Percentiles rank a stretch among this genome's conserved stretches.
phyloP scores from a whole-genome alignment of 2,329 filamentous ascomycete species.

The Ceratocystis huliohia region DNA sequence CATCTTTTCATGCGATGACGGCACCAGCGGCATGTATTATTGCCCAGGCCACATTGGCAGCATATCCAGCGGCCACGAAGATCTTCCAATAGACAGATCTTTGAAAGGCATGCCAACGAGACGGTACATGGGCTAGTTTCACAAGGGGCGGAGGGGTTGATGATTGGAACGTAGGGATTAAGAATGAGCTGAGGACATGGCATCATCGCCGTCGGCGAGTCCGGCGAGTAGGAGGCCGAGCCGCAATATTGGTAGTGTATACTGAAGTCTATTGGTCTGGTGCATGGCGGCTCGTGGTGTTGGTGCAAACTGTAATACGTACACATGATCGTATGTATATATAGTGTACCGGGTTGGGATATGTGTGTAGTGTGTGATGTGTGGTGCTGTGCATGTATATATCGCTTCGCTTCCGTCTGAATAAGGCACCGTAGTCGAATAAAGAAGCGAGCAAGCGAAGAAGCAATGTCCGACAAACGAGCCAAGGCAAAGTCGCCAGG shows the following conservation, averaged over 20 bases:
- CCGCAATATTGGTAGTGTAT: constrained; percentile 35
- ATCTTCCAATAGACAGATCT: constrained; percentile 37
- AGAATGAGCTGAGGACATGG: constrained; percentile 24
- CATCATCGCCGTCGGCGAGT: constrained; percentile 23
- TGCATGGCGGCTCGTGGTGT: constrained; percentile 37
- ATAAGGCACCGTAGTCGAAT: not conserved
- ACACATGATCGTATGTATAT: constrained; percentile 32
- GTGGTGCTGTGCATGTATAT: not conserved
- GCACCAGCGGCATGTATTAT: constrained; percentile 36
- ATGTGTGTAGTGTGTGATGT: not conserved
- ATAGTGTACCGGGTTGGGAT: not conserved
- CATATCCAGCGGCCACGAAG: constrained; percentile 39
- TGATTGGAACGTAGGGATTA: constrained; percentile 23
- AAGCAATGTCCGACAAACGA: not conserved
- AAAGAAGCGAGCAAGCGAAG: not conserved
- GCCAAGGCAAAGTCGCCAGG: not conserved
- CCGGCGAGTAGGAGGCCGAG: constrained; percentile 17
- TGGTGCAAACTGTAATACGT: constrained; percentile 39
- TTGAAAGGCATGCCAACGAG: constrained; percentile 36
- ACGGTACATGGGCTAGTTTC: constrained; percentile 35
- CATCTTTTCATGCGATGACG: constrained; percentile 34
- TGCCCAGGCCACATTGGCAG: constrained; percentile 37
- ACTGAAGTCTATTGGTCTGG: constrained; percentile 31
- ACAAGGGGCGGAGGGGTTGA: constrained; percentile 30
- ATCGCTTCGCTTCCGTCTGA: not conserved